Percentiles rank a stretch among this genome's conserved stretches.
phyloP scores from a whole-genome alignment of 2,329 filamentous ascomycete genomes.

The Davidsoniella neocaledoniae region DNA sequence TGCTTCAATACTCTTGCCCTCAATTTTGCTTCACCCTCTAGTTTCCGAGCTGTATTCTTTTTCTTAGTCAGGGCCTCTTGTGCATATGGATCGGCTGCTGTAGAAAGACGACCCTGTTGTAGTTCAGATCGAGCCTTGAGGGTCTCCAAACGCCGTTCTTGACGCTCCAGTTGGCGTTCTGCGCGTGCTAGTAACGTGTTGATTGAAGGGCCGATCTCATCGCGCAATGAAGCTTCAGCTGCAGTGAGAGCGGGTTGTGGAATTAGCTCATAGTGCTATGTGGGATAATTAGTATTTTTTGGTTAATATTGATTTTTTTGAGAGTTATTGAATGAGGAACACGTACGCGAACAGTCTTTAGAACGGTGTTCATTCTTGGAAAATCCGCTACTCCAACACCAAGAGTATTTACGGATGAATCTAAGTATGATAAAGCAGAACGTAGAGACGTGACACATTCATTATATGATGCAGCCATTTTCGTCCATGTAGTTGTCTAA shows the following conservation, averaged over 20 bases:
- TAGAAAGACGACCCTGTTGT: constrained; percentile 50
- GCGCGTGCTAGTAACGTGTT: constrained; percentile 62
- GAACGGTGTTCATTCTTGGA: constrained; percentile 35
- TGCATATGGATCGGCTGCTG: constrained; percentile 6
- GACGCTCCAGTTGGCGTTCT: constrained; percentile 67
- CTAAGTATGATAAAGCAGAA: constrained; percentile 42
- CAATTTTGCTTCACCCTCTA: constrained; percentile 37
- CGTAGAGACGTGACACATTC: constrained; percentile 45
- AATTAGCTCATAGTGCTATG: constrained; percentile 79
- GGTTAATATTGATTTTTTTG: background rate
- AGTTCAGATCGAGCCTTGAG: constrained; percentile 70
- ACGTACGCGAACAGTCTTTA: constrained; percentile 41
- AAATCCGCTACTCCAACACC: constrained; percentile 40
- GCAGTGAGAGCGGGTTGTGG: constrained; percentile 66
- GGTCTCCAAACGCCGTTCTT: constrained; percentile 66
- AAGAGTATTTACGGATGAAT: constrained; percentile 41
- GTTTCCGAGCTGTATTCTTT: constrained; percentile 15
- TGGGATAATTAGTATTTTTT: constrained; percentile 84
- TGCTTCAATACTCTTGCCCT: constrained; percentile 48
- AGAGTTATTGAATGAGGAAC: background rate
- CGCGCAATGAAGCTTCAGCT: constrained; percentile 69
- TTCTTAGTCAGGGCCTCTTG: constrained; percentile 10
- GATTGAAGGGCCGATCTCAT: constrained; percentile 81
- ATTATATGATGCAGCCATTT: constrained; percentile 22
- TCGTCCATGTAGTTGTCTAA: too few species aligned